Evolutionary conservation across 129 eudicot genomes (phyloP), one percentile per base, ranked within the genome.

Genomic region (Pittosporum tobira): DNA sequence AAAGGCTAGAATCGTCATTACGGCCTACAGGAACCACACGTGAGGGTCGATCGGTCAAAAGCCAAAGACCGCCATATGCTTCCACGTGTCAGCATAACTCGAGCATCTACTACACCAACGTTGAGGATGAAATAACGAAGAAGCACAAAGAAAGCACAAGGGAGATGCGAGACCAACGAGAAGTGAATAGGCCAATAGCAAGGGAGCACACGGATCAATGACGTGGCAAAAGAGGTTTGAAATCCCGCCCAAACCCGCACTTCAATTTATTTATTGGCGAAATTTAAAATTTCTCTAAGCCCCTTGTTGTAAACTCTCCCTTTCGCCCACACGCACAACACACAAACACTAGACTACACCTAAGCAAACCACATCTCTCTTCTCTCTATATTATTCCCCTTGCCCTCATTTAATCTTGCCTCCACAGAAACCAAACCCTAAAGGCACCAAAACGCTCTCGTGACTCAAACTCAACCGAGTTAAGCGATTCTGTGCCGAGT

Each of bases 231-330:
- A 6, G 14, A 10, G 19, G 37, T 71, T 70, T 79, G 54, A 72
- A 74, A 74, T 65, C 84, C 84, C 80, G 84, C 84, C 80, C 59
- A 79, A 79, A 79, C 76, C 77, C 84, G 77, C 74, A 57, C 71
- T 51, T 70, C 57, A 42, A 77, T 42, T 67, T 10, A 19, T 59
- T 64, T n/a, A 36, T 15, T 25, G 59, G 9, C 48, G 25, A 36
- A 44, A 51, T 58, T 64, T 61, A 24, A 30, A 29, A 38, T 66
- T 25, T 58, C 47, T 58, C 63, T 66, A 24, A 11, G 23, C 57
- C 19, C 58, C 44, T 57, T 51, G 15, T 65, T 67, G 19, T 73
- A n/a, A n/a, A n/a, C 70, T 23, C 52, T 43, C 38, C 26, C 61
- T 68, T 57, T 43, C 57, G n/a, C 56, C 50, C 59, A 64, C 66